Conservation (phyloP, 768 basidiomycete species). For the Dioszegia aurantiaca region DNA sequence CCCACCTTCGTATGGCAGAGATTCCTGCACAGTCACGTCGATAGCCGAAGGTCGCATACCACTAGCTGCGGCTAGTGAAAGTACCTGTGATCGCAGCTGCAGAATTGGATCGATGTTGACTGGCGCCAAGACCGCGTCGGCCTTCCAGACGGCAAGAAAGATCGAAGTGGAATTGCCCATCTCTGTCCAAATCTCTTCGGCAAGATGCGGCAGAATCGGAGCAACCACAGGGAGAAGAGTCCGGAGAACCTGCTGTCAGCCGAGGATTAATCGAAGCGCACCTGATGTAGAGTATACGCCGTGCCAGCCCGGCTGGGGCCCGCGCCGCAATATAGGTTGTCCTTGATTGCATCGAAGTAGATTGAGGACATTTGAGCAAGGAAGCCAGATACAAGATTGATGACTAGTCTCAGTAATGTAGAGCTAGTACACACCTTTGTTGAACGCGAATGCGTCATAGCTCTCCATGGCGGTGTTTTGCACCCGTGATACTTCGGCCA, state of each 20-base stretch:
- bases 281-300: constrained; percentile 69
- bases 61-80: not conserved
- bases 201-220: constrained; percentile 83
- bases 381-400: constrained; percentile 70
- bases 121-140: constrained; percentile 35
- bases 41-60: not conserved
- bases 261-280: constrained; percentile 41
- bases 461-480: constrained; percentile 66
- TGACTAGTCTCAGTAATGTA: constrained; percentile 57
- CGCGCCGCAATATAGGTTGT: constrained; percentile 74
- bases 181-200: constrained; percentile 73
- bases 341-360: constrained; percentile 90
- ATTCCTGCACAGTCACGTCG: not conserved
- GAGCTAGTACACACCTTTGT: constrained; percentile 62
- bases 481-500: constrained; percentile 75
- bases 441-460: constrained; percentile 74
- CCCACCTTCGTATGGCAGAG: not conserved
- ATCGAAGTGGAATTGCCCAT: constrained; percentile 56
- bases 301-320: constrained; percentile 62
- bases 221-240: constrained; percentile 71
- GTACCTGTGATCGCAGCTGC: not conserved
- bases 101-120: constrained; percentile 6
- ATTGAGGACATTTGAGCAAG: constrained; percentile 79
- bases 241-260: constrained; percentile 60
- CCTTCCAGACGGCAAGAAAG: constrained; percentile 68